A percentile compares a stretch with the other conserved stretches of the same genome.
These are phyloP conservation scores for Leccinum aurantiacum DNA, from an alignment of 768 basidiomycete genomes.

Conservation along the genomic window DNA sequence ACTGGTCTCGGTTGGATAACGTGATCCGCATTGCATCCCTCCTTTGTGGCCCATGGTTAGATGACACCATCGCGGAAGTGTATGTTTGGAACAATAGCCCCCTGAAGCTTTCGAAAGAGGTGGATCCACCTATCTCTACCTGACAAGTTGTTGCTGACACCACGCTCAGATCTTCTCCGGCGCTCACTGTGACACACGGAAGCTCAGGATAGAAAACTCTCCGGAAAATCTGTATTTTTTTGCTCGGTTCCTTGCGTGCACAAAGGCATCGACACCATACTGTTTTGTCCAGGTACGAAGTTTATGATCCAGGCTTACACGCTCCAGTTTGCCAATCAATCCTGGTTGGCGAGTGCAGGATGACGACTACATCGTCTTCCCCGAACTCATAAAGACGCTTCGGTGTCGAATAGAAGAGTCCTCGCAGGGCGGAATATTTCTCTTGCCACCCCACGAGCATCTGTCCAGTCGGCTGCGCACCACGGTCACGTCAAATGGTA, in stretches of 20 bases:
- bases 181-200: conserved; percentile 42
- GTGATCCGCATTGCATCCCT: conserved; percentile 53
- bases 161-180: conserved; percentile 40
- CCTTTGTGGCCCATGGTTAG: conserved; percentile 48
- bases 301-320: neutral
- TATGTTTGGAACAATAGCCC: conserved; percentile 68
- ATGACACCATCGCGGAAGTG: conserved; percentile 46
- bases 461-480: conserved; percentile 53
- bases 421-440: conserved; percentile 40
- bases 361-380: conserved; percentile 63
- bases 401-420: conserved; percentile 37
- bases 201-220: conserved; percentile 57
- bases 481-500: conserved; percentile 33
- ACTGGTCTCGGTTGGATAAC: conserved; percentile 68
- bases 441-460: conserved; percentile 63
- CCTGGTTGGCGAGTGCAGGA: conserved; percentile 42
- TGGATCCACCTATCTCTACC: conserved; percentile 21
- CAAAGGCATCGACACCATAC: conserved; percentile 47
- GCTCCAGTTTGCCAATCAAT: conserved; percentile 1
- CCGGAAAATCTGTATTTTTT: conserved; percentile 58
- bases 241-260: conserved; percentile 60
- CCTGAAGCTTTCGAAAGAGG: conserved; percentile 40
- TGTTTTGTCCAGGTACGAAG: conserved; percentile 61
- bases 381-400: conserved; percentile 56
- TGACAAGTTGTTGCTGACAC: neutral